Evolutionary conservation across 2,329 filamentous ascomycete genomes (phyloP).

Genomic region (Emergomyces pasteurianus): DNA sequence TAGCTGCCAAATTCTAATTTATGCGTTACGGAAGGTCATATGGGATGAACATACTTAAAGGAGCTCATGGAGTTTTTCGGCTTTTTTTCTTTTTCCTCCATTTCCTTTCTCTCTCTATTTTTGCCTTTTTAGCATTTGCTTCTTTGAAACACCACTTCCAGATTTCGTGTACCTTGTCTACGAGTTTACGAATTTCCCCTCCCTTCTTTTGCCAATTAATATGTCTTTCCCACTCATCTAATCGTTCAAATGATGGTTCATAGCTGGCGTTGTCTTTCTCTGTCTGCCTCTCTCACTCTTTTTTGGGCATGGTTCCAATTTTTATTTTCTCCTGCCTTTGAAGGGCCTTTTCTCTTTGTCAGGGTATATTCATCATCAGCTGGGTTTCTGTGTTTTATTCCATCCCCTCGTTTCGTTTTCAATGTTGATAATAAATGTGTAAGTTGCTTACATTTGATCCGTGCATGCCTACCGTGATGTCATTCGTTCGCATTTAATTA

Average conservation of each 20-base stretch:
- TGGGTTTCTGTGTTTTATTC: background rate
- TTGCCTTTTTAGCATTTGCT: slow-evolving; percentile 7
- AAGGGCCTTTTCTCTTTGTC: background rate
- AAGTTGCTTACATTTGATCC: background rate
- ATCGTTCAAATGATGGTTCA: background rate
- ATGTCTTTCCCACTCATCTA: background rate
- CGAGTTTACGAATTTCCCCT: background rate
- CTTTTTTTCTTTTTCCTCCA: background rate
- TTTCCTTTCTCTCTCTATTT: background rate
- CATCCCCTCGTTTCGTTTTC: background rate
- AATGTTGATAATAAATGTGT: background rate
- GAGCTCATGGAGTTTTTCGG: background rate
- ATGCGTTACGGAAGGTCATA: background rate
- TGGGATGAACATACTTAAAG: background rate
- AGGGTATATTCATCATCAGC: background rate
- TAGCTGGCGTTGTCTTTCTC: background rate
- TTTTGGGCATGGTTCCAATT: background rate
- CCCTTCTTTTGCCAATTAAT: background rate
- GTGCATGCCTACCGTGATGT: background rate
- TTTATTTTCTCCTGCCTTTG: background rate
- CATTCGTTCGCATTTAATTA: background rate
- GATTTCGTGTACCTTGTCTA: background rate
- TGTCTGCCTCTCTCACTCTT: slow-evolving; percentile 5
- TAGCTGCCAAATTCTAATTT: background rate
- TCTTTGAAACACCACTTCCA: slow-evolving; percentile 8